Conservation (phyloP, 2,329 filamentous ascomycete genomes). For the Ramularia collo-cygni region DNA sequence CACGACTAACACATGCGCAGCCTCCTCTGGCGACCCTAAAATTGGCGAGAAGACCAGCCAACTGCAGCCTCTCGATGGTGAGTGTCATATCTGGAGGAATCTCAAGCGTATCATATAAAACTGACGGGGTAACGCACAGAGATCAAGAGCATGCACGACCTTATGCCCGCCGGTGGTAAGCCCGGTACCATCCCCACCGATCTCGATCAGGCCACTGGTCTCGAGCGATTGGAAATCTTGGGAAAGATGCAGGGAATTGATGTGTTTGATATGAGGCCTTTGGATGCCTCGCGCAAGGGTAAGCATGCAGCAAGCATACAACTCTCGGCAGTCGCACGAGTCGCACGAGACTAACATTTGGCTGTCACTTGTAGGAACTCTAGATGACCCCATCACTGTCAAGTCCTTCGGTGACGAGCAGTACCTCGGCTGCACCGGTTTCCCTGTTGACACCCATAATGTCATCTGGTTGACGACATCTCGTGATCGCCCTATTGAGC, state of each 20-base stretch:
- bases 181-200: slow-evolving; percentile 85
- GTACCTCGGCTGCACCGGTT: slow-evolving; percentile 93
- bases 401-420: slow-evolving; percentile 93
- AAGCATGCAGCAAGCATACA: slow-evolving; percentile 26
- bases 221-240: slow-evolving; percentile 96
- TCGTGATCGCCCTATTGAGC: slow-evolving; percentile 83
- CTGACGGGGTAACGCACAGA: too few relatives aligned
- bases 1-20: slow-evolving; percentile 8
- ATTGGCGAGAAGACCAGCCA: slow-evolving; percentile 32
- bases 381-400: slow-evolving; percentile 84
- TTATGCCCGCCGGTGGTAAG: slow-evolving; percentile 73
- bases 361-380: slow-evolving; percentile 61
- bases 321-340: background rate
- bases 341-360: slow-evolving; percentile 1
- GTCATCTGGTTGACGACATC: slow-evolving; percentile 86
- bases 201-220: slow-evolving; percentile 90
- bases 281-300: slow-evolving; percentile 86
- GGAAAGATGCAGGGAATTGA: slow-evolving; percentile 99
- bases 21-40: slow-evolving; percentile 27
- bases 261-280: slow-evolving; percentile 95
- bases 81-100: slow-evolving; percentile 11
- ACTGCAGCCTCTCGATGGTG: slow-evolving; percentile 43
- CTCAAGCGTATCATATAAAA: too few relatives aligned
- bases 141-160: slow-evolving; percentile 73
- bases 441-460: slow-evolving; percentile 82